Evolutionary conservation across 768 basidiomycete genomes (phyloP), one percentile per base, ranked within the genome.

Genomic region (Lactarius evosmus): DNA sequence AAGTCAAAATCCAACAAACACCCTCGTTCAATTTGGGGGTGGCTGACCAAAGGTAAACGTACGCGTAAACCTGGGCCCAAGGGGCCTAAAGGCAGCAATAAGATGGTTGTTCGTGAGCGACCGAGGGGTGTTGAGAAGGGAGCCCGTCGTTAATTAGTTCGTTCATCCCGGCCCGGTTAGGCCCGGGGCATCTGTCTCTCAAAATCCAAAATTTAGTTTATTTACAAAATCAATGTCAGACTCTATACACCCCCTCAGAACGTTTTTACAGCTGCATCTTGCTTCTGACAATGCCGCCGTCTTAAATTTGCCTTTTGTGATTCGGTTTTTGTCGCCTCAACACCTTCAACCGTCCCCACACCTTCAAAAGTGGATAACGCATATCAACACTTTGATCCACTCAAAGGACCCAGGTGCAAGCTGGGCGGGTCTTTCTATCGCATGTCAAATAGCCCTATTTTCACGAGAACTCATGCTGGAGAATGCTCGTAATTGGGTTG

Each of bases 1-100:
- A 98, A 96, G 76, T 92, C 90, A 65, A 98, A 99, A 82, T 93
- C 92, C 62, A 87, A 95, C 84, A 96, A 93, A 73, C 88, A 95
- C 73, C 93, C 95, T 2, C 87, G 91, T 30, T 94, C 92, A 12
- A 85, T 91, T 58, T 97, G 89, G 88, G 95, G 93, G 61, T 94
- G 91, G 90, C 82, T 89, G 62, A 90, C 93, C 16, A 93, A 94
- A 79, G 95, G 95, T 63, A 91, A 87, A 65, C 83, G 96, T 62
- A 99, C 96, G 60, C 87, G 96, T 71, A 89, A 93, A 73, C 91
- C 94, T 17, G 93, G 93, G 52, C 91, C 89, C 62, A 93, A 90
- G 71, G 93, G 92, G 25, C 91, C 91, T 57, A 92, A 92, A 81
- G 86, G 86, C 74, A 88, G 89, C 70, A 94, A 94, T 80, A 92